Conservation (phyloP, 75 land plant species). For the Selaginella moellendorffii region DNA sequence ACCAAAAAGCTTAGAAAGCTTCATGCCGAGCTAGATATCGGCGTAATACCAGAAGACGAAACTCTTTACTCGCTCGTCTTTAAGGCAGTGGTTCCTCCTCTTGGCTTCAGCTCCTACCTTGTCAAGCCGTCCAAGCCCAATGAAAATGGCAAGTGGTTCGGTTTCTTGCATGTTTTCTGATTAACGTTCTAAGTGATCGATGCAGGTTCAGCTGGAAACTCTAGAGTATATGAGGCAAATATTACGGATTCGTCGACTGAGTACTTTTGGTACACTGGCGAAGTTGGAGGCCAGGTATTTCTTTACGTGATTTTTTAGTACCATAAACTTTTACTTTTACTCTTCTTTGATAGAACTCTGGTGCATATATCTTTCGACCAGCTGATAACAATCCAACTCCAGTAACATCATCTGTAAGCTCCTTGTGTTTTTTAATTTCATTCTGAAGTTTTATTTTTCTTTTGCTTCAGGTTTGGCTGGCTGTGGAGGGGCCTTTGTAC, state of each 20-base stretch:
- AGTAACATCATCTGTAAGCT: conserved; percentile 25
- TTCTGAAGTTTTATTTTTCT: neutral
- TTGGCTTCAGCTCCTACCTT: conserved; percentile 55
- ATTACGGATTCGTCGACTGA: neutral
- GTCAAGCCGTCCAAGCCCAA: conserved; percentile 10
- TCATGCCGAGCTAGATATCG: conserved; percentile 35
- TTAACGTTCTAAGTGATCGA: neutral
- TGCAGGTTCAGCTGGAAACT: neutral
- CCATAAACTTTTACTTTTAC: too few relatives aligned
- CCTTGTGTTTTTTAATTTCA: too few relatives aligned
- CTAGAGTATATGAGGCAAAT: neutral
- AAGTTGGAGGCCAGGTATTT: neutral
- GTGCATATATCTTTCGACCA: conserved; percentile 73
- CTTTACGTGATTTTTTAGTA: neutral
- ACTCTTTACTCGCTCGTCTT: conserved; percentile 53
- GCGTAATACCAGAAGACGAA: conserved; percentile 13
- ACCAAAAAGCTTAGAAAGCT: conserved; percentile 13
- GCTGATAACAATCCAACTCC: conserved; percentile 31
- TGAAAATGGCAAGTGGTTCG: neutral
- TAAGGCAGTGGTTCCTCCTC: conserved; percentile 53
- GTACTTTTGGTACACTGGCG: neutral
- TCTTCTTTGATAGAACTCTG: conserved; percentile 30
- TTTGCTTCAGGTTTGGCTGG: neutral
- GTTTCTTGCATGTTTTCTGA: neutral
- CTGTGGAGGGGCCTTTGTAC: neutral